Evolutionary conservation across 345 rosid genomes (phyloP).

Genomic region (Syzygium grande): DNA sequence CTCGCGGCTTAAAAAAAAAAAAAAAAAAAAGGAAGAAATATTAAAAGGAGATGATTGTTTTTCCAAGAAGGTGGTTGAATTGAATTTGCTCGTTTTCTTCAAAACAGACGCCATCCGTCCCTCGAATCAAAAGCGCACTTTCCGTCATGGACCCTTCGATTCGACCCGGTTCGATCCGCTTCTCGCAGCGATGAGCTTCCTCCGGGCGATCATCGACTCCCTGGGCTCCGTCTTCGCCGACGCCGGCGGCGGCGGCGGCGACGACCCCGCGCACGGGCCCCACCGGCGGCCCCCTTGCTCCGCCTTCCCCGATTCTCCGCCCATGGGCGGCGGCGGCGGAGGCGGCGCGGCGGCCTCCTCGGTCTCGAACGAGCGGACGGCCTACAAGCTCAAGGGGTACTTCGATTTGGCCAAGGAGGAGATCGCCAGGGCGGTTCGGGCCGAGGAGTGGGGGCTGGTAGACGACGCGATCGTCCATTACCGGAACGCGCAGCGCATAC

Average conservation of each 20-base stretch:
- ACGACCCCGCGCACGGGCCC: not conserved
- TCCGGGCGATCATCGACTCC: slow-evolving; percentile 21
- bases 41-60: not conserved
- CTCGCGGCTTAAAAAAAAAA: no score
- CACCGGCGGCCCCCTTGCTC: not conserved
- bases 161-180: not conserved
- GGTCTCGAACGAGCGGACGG: slow-evolving; percentile 62
- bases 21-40: accelerated
- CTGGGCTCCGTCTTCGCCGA: slow-evolving; percentile 6
- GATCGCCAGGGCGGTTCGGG: slow-evolving; percentile 71
- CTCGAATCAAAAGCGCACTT: not conserved
- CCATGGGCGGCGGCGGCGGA: slow-evolving; percentile 38
- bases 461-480: slow-evolving; percentile 78
- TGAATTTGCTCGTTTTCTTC: not conserved
- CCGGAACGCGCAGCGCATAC: slow-evolving; percentile 64
- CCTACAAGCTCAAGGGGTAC: slow-evolving; percentile 89
- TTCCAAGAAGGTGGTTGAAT: not conserved
- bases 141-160: not conserved
- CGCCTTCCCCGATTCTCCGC: slow-evolving; percentile 8
- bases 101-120: not conserved
- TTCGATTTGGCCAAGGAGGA: slow-evolving; percentile 77
- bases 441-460: slow-evolving; percentile 89
- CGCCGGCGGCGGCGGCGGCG: not conserved
- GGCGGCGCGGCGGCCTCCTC: slow-evolving; percentile 11
- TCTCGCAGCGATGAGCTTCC: slow-evolving; percentile 5